Evolutionary conservation across 2,329 filamentous ascomycete species (phyloP).

Genomic region (Arthrocladium fulminans): DNA sequence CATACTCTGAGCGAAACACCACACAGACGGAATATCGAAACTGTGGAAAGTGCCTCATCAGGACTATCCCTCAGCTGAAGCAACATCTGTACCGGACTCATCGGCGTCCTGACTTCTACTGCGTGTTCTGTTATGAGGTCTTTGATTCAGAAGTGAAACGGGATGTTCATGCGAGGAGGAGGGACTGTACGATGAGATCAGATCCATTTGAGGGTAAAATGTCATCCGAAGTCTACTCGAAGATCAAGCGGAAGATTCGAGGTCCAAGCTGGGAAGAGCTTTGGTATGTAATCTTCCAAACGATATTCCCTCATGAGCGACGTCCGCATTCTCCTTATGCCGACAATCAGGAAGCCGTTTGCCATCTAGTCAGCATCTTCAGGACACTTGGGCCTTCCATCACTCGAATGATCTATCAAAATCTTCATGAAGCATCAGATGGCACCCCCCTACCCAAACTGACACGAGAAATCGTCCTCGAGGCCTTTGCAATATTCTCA

Average conservation of each 20-base stretch:
- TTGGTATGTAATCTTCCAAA: slow-evolving; percentile 1
- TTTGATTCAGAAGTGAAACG: slow-evolving; percentile 4
- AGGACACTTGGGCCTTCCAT: background rate
- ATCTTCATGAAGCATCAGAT: background rate
- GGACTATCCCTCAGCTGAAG: slow-evolving; percentile 12
- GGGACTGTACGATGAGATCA: background rate
- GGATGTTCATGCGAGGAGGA: background rate
- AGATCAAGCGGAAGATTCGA: background rate
- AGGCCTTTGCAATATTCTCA: background rate
- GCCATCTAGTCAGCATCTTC: background rate
- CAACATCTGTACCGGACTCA: slow-evolving; percentile 16
- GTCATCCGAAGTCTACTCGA: background rate
- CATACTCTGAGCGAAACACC: slow-evolving; percentile 11
- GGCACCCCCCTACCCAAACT: background rate
- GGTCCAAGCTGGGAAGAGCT: background rate
- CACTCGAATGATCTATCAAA: background rate
- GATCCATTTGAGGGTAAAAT: background rate
- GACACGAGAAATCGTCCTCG: background rate
- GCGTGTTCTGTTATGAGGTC: slow-evolving; percentile 6
- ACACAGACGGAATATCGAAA: slow-evolving; percentile 10
- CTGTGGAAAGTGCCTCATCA: slow-evolving; percentile 8
- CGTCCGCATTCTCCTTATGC: background rate
- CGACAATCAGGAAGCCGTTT: background rate
- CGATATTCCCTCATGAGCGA: background rate
- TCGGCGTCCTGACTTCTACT: slow-evolving; percentile 11